These are phyloP conservation scores for Dendrobium catenatum DNA, from an alignment of 106 monocot genomes.

Conservation along the genomic window DNA sequence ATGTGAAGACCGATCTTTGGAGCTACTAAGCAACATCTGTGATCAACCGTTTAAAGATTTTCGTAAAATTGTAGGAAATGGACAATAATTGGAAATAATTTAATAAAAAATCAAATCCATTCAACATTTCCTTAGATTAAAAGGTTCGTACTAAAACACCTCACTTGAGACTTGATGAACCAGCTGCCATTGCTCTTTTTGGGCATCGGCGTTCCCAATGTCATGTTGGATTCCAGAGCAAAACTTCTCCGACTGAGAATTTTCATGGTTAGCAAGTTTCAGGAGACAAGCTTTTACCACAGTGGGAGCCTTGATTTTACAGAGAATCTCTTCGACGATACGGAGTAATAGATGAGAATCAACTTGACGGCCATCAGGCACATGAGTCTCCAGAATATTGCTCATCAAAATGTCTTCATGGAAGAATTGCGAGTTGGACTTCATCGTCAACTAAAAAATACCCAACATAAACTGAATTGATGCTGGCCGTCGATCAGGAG, in stretches of 20 bases:
- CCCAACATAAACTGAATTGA: too few species aligned
- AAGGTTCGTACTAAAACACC: not conserved
- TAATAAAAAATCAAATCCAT: not conserved
- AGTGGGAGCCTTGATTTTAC: not conserved
- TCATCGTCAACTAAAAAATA: conserved; percentile 8
- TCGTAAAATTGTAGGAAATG: not conserved
- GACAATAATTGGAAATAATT: not conserved
- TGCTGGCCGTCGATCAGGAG: too few species aligned
- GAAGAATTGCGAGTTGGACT: not conserved
- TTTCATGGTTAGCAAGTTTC: too few species aligned
- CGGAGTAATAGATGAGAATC: conserved; percentile 19
- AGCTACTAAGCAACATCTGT: not conserved
- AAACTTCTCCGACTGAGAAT: too few species aligned
- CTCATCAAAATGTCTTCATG: conserved; percentile 30
- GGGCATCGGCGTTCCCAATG: too few species aligned
- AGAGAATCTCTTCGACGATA: conserved; percentile 17
- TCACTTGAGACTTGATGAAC: too few species aligned
- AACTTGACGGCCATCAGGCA: conserved; percentile 15
- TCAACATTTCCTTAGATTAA: not conserved
- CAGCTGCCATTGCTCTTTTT: too few species aligned
- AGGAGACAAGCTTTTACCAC: conserved; percentile 1
- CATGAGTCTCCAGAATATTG: conserved; percentile 27
- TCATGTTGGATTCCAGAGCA: too few species aligned
- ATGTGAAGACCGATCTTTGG: too few species aligned
- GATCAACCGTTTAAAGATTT: not conserved